Evolutionary conservation across 177 flowering plant species (phyloP).

Genomic region (Telopea speciosissima): DNA sequence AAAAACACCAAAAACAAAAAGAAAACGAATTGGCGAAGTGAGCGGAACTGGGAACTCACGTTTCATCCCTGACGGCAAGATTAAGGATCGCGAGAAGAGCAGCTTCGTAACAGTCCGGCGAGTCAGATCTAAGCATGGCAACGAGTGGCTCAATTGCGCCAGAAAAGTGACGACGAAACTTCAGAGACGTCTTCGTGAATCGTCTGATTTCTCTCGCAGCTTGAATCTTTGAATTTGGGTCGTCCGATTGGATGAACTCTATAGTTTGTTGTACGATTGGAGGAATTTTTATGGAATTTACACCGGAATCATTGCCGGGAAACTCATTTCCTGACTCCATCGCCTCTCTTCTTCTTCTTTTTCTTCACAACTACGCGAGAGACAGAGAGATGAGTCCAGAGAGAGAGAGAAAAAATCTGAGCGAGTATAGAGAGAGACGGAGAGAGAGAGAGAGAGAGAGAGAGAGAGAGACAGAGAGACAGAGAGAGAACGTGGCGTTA

Average conservation of each 20-base stretch:
- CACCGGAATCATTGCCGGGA: not conserved
- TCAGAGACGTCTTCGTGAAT: constrained; percentile 73
- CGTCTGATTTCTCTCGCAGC: constrained; percentile 85
- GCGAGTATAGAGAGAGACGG: too few relatives aligned
- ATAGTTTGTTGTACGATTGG: constrained; percentile 41
- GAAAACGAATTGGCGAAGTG: not conserved
- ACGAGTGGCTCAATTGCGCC: constrained; percentile 59
- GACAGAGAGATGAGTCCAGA: too few relatives aligned
- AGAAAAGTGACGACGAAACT: constrained; percentile 64
- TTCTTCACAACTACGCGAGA: too few relatives aligned
- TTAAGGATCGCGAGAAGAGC: constrained; percentile 89
- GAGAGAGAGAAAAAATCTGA: too few relatives aligned
- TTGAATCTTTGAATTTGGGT: constrained; percentile 31
- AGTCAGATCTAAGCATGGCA: constrained; percentile 50
- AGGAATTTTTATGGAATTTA: constrained; percentile 8
- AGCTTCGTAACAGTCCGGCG: constrained; percentile 44
- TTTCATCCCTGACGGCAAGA: constrained; percentile 90
- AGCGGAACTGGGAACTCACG: constrained; percentile 21
- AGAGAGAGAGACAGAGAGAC: too few relatives aligned
- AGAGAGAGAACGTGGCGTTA: not conserved
- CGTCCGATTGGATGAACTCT: constrained; percentile 45
- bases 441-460: not conserved
- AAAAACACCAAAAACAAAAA: too few relatives aligned
- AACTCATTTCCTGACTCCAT: constrained; percentile 14
- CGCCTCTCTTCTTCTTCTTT: not conserved